Base-by-base conservation (phyloP, 2,329 filamentous ascomycete genomes). In the Sphaerulina vaccinii region DNA sequence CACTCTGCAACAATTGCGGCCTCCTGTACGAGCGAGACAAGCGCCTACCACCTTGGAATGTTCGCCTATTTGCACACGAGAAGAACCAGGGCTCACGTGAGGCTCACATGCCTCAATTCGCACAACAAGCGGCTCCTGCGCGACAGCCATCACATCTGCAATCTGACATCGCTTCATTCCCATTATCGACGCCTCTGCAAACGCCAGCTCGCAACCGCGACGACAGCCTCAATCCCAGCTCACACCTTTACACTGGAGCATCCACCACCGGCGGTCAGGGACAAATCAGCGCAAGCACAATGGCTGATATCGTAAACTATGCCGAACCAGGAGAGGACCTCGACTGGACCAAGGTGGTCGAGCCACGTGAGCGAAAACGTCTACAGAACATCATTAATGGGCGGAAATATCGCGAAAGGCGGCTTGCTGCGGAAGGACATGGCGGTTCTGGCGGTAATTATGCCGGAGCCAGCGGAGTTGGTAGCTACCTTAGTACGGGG, bases 1-100 rank as follows among this genome's bases (percentile, higher is more conserved):
- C 88, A 23, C 82, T 97, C 3, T 97, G 92, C 75, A 88, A 91
- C 71, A 96, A 95, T 69, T 97, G 92, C 69, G 92, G 90, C 51
- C 85, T 91, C 62, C 74, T 92, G 16, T 96, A 88, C 68, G 92
- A 96, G 72, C 85, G 90, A 49, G 88, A 95, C 70, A 86, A 88
- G 71, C 85, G 85, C 59, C 78, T 96, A 0, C 91, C 92, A 7
- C 82, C 84, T 22, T 90, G 86, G 85, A 84, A 83, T 2, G 84
- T 84, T 65, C 81, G 85, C 55, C 75, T 92, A 40, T 89, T 90
- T 66, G 65, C 63, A 32, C 59, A 67, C 51, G 75, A 78, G 51
- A 68, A 71, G 23, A 65, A 70, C 37, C 62, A 71, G 62, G 67
- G 66, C 18, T 63, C 62, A 7, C 61, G 65, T 43, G 62, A 65